A percentile compares a stretch with the other conserved stretches of the same genome.
phyloP scores from a whole-genome alignment of 2,329 filamentous ascomycete species.

The Curvularia eragrostidis region DNA sequence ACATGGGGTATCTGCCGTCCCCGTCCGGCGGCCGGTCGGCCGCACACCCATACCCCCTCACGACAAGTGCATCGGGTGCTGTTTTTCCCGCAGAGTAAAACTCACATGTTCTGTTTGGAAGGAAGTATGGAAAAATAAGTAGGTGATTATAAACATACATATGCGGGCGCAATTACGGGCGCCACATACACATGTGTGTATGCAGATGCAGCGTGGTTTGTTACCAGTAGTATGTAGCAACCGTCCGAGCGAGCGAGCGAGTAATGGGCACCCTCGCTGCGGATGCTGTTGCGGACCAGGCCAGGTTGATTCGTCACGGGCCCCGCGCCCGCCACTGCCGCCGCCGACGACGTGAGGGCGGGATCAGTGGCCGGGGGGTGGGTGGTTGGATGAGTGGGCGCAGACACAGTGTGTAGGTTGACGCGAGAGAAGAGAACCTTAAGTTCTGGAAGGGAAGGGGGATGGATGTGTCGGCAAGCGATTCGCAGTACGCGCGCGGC shows the following conservation, averaged over 20 bases:
- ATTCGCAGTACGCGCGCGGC: neutral
- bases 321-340: constrained; percentile 7
- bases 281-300: neutral
- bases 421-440: neutral
- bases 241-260: no score
- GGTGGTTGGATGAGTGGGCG: neutral
- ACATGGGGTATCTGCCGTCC: neutral
- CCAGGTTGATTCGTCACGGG: neutral
- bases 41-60: neutral
- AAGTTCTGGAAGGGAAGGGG: neutral
- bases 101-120: no score
- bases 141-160: no score
- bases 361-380: constrained; percentile 3
- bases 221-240: no score
- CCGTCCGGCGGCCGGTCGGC: no score
- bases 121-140: no score
- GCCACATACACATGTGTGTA: no score
- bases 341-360: neutral
- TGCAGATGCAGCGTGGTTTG: no score
- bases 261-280: neutral
- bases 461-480: neutral
- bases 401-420: neutral
- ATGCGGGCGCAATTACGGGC: no score
- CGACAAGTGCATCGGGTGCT: no score
- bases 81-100: neutral